Conservation (phyloP, 2,329 filamentous ascomycete species). For the Fusarium sp. region DNA sequence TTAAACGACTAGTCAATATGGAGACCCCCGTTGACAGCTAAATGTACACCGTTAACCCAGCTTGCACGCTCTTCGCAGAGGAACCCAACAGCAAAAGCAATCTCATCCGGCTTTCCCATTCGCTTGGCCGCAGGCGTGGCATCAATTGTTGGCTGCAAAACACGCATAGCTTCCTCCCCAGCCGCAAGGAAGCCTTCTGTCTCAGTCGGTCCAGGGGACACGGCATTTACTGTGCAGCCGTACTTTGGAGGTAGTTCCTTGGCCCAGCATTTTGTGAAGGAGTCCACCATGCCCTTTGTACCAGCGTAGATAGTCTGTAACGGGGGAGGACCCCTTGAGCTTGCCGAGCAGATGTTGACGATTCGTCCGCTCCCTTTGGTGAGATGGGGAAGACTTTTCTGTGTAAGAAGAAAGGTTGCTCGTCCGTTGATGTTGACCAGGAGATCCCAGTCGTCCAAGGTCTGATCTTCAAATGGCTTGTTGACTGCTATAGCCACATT, state of each 20-base stretch:
- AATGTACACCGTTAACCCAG: slow-evolving; percentile 59
- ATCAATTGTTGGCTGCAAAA: slow-evolving; percentile 56
- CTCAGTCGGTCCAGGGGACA: slow-evolving; percentile 56
- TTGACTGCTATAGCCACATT: slow-evolving; percentile 52
- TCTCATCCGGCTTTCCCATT: slow-evolving; percentile 57
- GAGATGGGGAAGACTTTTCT: slow-evolving; percentile 53
- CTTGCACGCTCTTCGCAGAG: slow-evolving; percentile 57
- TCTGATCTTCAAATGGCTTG: slow-evolving; percentile 52
- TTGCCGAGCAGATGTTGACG: slow-evolving; percentile 56
- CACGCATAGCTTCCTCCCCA: slow-evolving; percentile 48
- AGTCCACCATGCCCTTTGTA: slow-evolving; percentile 62
- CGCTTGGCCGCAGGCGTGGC: slow-evolving; percentile 55
- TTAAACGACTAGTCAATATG: slow-evolving; percentile 17
- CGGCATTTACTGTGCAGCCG: slow-evolving; percentile 58
- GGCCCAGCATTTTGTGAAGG: slow-evolving; percentile 57
- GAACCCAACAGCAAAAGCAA: slow-evolving; percentile 60
- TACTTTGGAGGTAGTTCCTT: slow-evolving; percentile 59
- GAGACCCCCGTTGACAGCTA: slow-evolving; percentile 44
- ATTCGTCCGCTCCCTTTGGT: slow-evolving; percentile 51
- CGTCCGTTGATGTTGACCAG: slow-evolving; percentile 56
- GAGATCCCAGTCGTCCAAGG: slow-evolving; percentile 52
- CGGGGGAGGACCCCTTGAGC: slow-evolving; percentile 49
- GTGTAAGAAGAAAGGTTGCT: slow-evolving; percentile 56
- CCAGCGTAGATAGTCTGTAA: slow-evolving; percentile 60
- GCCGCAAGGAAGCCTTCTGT: slow-evolving; percentile 51